These are phyloP conservation scores for Adansonia grandidieri DNA, from an alignment of 441 rosid species.

Conservation along the genomic window DNA sequence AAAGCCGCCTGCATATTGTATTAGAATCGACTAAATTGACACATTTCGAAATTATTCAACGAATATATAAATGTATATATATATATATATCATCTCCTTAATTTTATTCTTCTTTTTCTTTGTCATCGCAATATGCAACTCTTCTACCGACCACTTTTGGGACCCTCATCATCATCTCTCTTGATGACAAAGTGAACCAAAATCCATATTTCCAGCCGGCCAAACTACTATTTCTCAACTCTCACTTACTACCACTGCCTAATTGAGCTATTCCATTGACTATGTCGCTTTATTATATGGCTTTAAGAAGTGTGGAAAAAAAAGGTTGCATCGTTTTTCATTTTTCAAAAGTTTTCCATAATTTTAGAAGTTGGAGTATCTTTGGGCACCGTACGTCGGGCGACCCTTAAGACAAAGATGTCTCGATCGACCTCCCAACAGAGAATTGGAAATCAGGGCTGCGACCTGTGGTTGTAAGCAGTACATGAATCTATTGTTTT, in stretches of 20 bases:
- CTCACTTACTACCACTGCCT: background rate
- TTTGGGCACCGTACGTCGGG: background rate
- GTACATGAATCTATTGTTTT: too few relatives aligned
- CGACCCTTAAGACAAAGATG: background rate
- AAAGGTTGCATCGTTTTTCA: background rate
- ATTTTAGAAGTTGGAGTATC: background rate
- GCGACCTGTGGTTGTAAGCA: too few relatives aligned
- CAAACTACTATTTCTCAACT: background rate
- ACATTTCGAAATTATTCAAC: background rate
- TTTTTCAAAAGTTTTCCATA: background rate
- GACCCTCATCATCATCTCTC: background rate
- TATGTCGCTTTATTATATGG: background rate
- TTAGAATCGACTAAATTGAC: background rate
- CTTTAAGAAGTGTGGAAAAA: background rate
- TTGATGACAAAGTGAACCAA: background rate
- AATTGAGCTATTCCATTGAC: too few relatives aligned
- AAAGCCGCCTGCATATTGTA: background rate
- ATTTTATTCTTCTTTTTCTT: background rate
- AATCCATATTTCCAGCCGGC: background rate
- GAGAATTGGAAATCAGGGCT: too few relatives aligned
- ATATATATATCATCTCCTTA: background rate
- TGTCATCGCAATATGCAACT: background rate
- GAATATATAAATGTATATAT: background rate
- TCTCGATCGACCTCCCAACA: background rate
- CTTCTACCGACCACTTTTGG: constrained; percentile 14